These are phyloP conservation scores for Phytophthora podocarpi DNA, from an alignment of 352 stramenopile species.

Conservation along the genomic window DNA sequence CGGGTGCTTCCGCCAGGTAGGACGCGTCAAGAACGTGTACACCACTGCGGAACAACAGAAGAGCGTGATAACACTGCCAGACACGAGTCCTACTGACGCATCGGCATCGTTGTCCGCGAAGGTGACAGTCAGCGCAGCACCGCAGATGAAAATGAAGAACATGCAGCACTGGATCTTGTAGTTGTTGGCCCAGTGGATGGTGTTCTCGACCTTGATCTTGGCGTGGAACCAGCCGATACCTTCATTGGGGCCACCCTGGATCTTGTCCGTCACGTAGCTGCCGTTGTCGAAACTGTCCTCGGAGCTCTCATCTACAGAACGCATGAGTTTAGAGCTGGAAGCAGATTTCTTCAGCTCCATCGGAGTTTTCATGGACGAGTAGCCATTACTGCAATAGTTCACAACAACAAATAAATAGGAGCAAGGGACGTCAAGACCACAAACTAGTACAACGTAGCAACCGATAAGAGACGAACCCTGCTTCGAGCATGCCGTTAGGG, in stretches of 20 bases:
- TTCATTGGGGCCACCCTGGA: conserved; percentile 51
- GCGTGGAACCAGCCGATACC: conserved; percentile 85
- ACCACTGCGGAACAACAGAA: conserved; percentile 71
- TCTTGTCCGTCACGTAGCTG: conserved; percentile 72
- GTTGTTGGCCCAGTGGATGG: conserved; percentile 89
- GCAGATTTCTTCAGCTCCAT: conserved; percentile 50
- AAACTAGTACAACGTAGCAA: background rate
- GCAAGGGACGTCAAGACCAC: background rate
- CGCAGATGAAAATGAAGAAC: conserved; percentile 73
- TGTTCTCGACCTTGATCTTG: conserved; percentile 87
- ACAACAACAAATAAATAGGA: background rate
- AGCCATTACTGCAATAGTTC: conserved; percentile 40
- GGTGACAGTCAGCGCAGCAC: conserved; percentile 57
- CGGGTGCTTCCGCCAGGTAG: conserved; percentile 85
- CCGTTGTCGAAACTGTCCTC: conserved; percentile 78
- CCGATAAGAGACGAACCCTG: conserved; percentile 30
- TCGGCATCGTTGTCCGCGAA: conserved; percentile 63
- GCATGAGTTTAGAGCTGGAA: conserved; percentile 38
- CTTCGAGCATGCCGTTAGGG: conserved; percentile 33
- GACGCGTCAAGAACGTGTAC: conserved; percentile 82
- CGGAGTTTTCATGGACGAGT: conserved; percentile 60
- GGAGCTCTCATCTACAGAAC: conserved; percentile 69
- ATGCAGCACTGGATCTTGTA: conserved; percentile 87
- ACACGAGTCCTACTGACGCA: conserved; percentile 72
- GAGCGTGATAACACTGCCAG: conserved; percentile 80